Evolutionary conservation across 352 stramenopile species (phyloP).

Genomic region (Pythium diclinum): DNA sequence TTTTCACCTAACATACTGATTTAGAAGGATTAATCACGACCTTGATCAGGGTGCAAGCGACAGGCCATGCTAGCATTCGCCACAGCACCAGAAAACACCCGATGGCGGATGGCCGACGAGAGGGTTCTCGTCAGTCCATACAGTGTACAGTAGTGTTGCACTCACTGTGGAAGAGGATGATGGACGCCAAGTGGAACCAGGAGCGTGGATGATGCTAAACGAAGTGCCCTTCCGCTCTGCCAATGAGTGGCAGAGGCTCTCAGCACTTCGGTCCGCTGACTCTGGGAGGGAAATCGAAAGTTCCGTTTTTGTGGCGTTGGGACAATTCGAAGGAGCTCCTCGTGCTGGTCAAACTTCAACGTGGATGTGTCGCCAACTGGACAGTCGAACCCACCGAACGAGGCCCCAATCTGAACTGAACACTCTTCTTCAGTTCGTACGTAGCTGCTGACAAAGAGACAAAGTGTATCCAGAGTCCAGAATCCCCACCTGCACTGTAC

Average conservation of each 20-base stretch:
- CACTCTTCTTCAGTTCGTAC: background rate
- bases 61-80: background rate
- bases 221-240: background rate
- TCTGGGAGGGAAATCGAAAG: background rate
- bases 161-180: background rate
- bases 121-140: background rate
- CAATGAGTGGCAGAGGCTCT: too few relatives aligned
- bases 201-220: background rate
- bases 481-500: background rate
- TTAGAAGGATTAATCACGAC: background rate
- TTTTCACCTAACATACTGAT: background rate
- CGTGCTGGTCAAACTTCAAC: background rate
- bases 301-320: conserved; percentile 6
- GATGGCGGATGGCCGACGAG: background rate
- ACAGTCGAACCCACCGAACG: background rate
- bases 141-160: background rate
- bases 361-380: conserved; percentile 1
- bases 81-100: conserved; percentile 1
- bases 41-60: background rate
- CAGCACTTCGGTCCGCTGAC: too few relatives aligned
- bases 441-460: background rate
- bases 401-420: background rate
- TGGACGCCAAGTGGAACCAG: background rate
- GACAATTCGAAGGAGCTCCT: background rate
- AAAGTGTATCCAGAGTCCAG: background rate